These are phyloP conservation scores for Tetraselmis chui DNA, from an alignment of 139 green algal genomes.

Conservation along the genomic window DNA sequence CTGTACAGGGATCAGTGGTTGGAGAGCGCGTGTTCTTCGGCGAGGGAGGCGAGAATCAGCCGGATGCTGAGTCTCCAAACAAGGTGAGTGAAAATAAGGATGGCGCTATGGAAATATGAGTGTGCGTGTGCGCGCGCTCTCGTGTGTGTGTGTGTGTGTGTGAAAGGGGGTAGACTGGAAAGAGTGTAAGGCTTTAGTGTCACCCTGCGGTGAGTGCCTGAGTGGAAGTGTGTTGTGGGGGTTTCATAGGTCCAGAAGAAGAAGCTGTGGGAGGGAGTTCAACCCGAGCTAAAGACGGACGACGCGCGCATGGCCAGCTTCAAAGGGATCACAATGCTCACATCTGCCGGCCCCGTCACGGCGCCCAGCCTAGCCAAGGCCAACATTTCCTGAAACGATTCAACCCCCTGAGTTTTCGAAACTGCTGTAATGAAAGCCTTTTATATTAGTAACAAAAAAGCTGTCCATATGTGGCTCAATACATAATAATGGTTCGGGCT, in stretches of 20 bases:
- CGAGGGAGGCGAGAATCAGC: slow-evolving; percentile 31
- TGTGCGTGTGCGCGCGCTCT: not conserved
- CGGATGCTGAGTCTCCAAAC: slow-evolving; percentile 29
- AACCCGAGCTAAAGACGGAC: slow-evolving; percentile 54
- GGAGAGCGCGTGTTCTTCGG: slow-evolving; percentile 72
- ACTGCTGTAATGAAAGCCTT: too few species aligned
- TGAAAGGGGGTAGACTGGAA: not conserved
- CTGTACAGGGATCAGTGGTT: slow-evolving; percentile 35
- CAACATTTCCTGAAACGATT: slow-evolving; percentile 44
- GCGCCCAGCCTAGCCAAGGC: slow-evolving; percentile 35
- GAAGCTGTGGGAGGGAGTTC: slow-evolving; percentile 71
- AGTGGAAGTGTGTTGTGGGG: too few species aligned
- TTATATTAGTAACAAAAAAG: too few species aligned
- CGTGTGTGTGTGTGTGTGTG: not conserved
- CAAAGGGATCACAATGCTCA: slow-evolving; percentile 53
- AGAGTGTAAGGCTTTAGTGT: not conserved
- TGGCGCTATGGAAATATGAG: not conserved
- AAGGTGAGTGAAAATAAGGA: slow-evolving; percentile 15
- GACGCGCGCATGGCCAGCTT: slow-evolving; percentile 32
- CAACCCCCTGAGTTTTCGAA: too few species aligned
- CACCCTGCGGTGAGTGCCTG: not conserved
- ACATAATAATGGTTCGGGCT: too few species aligned
- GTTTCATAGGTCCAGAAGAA: slow-evolving; percentile 76
- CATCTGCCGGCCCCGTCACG: slow-evolving; percentile 46
- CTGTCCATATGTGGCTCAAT: too few species aligned